These are phyloP conservation scores for Solanum tacnaense DNA, from an alignment of 257 asterid genomes.

Conservation along the genomic window DNA sequence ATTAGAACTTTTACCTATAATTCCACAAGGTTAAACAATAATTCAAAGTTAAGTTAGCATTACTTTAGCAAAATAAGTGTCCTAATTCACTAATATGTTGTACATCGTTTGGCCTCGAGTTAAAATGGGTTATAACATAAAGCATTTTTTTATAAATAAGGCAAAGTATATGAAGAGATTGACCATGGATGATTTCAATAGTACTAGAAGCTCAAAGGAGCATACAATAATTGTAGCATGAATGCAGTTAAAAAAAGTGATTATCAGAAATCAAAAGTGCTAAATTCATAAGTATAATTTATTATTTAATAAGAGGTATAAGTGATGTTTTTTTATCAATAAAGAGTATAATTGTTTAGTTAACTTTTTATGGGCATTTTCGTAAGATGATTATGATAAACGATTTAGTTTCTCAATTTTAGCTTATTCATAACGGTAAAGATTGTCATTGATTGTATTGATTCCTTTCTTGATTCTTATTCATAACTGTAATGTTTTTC, in stretches of 20 bases:
- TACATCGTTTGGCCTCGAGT: background rate
- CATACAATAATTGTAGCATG: background rate
- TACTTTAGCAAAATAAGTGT: background rate
- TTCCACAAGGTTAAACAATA: background rate
- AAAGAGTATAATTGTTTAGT: too few species aligned
- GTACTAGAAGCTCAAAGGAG: background rate
- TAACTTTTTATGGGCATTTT: background rate
- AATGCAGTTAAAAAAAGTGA: background rate
- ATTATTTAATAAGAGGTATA: background rate
- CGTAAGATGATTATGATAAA: background rate
- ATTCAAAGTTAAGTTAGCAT: background rate
- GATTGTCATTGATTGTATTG: background rate
- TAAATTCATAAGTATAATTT: background rate
- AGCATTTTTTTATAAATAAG: background rate
- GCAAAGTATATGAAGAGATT: background rate
- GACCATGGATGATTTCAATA: background rate
- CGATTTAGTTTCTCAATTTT: background rate
- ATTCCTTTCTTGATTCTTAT: background rate
- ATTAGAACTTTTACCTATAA: too few species aligned
- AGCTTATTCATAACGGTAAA: too few species aligned
- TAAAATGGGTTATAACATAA: background rate
- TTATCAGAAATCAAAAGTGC: background rate
- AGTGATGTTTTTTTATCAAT: too few species aligned
- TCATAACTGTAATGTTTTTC: background rate
- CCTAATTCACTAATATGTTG: background rate